Conservation (phyloP, 208 protist genomes). For the Acanthamoeba royreba region DNA sequence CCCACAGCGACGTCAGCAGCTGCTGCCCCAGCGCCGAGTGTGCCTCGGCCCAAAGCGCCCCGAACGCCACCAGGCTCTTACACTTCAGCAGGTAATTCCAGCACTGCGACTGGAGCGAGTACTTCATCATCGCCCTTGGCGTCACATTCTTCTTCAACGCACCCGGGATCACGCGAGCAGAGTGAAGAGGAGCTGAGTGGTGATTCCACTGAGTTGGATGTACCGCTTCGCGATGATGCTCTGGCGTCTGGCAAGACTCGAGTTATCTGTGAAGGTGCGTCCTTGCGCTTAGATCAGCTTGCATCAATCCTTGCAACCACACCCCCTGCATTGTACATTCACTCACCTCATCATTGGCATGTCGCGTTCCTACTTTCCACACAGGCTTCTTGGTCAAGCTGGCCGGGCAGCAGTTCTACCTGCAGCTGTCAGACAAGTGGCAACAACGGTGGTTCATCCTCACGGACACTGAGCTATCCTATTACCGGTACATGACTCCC, state of each 20-base stretch:
- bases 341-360: neutral
- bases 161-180: neutral
- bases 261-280: neutral
- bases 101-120: neutral
- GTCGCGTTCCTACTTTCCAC: too few relatives aligned
- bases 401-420: neutral
- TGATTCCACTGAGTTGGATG: too few relatives aligned
- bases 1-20: too few relatives aligned
- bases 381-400: neutral
- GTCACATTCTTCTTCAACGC: neutral
- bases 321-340: neutral
- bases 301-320: neutral
- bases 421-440: conserved; percentile 20
- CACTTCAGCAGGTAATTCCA: neutral
- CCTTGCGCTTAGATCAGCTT: neutral
- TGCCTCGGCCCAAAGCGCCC: too few relatives aligned
- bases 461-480: neutral
- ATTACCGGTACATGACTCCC: neutral
- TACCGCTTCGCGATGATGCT: too few relatives aligned
- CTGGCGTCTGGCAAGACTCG: neutral
- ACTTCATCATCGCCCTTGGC: neutral
- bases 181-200: neutral
- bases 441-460: neutral
- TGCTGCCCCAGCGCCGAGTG: too few relatives aligned
- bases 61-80: too few relatives aligned